phyloP scores from a whole-genome alignment of 306 rosid genomes.

The Rosa rugosa region DNA sequence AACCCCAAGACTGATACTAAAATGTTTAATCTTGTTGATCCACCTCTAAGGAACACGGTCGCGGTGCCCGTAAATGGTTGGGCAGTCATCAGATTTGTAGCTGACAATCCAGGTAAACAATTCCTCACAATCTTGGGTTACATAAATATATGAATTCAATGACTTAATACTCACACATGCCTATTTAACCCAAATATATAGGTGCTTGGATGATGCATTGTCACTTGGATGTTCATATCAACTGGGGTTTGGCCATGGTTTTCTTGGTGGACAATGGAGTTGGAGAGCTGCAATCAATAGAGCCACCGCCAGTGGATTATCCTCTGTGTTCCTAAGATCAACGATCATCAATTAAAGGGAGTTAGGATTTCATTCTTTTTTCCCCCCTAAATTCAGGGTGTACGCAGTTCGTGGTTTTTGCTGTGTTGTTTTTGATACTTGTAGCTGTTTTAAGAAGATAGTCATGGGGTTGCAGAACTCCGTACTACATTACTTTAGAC shows the following conservation, averaged over 20 bases:
- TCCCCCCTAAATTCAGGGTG: background rate
- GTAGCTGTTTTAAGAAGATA: background rate
- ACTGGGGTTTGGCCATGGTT: conserved; percentile 20
- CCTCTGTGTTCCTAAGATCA: conserved; percentile 20
- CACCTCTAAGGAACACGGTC: conserved; percentile 25
- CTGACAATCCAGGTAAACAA: conserved; percentile 25
- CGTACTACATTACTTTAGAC: no score
- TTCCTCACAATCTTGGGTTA: background rate
- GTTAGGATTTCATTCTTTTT: background rate
- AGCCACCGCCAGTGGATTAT: conserved; percentile 16
- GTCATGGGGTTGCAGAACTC: background rate
- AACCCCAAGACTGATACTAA: conserved; percentile 3
- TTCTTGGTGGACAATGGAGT: conserved; percentile 31
- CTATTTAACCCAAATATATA: background rate
- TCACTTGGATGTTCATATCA: conserved; percentile 25
- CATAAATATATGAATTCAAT: background rate
- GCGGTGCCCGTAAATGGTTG: conserved; percentile 21
- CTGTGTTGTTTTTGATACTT: background rate
- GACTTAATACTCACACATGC: background rate
- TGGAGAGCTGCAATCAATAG: conserved; percentile 10
- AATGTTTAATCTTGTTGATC: conserved; percentile 21
- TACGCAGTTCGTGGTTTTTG: background rate
- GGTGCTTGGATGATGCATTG: conserved; percentile 30
- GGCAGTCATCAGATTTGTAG: conserved; percentile 35
- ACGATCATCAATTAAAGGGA: background rate